Evolutionary conservation across 1,284 basidiomycete species (phyloP).

Genomic region (Coriolopsis trogii): DNA sequence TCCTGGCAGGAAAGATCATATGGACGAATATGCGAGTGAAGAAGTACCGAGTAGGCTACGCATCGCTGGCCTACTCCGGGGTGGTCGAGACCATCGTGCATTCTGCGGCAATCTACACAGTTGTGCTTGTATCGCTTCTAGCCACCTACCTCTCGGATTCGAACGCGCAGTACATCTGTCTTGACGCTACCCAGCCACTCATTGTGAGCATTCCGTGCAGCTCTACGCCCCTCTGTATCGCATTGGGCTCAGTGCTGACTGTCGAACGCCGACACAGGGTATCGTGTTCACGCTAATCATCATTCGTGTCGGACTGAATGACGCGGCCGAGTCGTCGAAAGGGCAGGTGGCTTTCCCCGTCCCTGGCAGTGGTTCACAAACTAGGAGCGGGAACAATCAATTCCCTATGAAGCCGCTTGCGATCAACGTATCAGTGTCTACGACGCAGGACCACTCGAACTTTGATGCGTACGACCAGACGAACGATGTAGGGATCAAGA

Average conservation of each 20-base stretch:
- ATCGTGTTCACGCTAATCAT: slow-evolving; percentile 25
- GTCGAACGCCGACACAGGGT: slow-evolving; percentile 2
- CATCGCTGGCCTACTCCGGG: neutral
- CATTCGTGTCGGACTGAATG: slow-evolving; percentile 23
- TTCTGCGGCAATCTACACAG: slow-evolving; percentile 8
- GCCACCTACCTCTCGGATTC: slow-evolving; percentile 4
- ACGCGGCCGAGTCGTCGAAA: slow-evolving; percentile 11
- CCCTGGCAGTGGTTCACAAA: no score
- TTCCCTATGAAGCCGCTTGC: slow-evolving; percentile 6
- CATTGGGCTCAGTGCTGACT: neutral
- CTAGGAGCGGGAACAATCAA: neutral
- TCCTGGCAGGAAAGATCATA: slow-evolving; percentile 15
- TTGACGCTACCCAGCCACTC: slow-evolving; percentile 8
- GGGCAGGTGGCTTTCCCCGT: no score
- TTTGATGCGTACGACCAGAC: slow-evolving; percentile 19
- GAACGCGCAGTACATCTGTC: slow-evolving; percentile 5
- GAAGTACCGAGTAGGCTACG: neutral
- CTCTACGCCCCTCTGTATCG: neutral
- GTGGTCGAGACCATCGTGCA: slow-evolving; percentile 12
- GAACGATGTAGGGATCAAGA: slow-evolving; percentile 3
- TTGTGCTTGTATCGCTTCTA: slow-evolving; percentile 3
- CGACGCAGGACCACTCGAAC: slow-evolving; percentile 17
- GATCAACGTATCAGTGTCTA: slow-evolving; percentile 5
- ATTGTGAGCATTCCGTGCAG: slow-evolving; percentile 4
- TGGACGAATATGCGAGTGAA: slow-evolving; percentile 10